phyloP scores from a whole-genome alignment of 768 basidiomycete species.

The Boletus sensibilis region DNA sequence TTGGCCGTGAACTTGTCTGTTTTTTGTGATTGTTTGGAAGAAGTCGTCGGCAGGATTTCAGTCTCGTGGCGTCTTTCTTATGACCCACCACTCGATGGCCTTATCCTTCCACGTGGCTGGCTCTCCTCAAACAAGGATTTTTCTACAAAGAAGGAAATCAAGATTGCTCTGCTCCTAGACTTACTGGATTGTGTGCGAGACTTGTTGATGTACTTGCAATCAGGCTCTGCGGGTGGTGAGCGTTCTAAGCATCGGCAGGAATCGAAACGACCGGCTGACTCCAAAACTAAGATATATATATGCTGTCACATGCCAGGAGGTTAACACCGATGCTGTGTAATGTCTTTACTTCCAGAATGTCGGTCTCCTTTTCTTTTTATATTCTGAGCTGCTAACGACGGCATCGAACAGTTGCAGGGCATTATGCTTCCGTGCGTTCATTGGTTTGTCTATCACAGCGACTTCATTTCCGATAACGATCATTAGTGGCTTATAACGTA shows the following conservation, averaged over 20 bases:
- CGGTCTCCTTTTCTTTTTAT: slow-evolving; percentile 19
- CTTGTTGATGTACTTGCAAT: slow-evolving; percentile 31
- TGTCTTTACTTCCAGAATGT: slow-evolving; percentile 51
- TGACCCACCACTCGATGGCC: slow-evolving; percentile 36
- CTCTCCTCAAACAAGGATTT: slow-evolving; percentile 27
- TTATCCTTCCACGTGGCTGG: slow-evolving; percentile 58
- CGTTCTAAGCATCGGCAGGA: background rate
- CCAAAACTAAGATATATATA: background rate
- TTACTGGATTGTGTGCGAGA: slow-evolving; percentile 21
- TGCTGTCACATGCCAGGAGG: slow-evolving; percentile 1
- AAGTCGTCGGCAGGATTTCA: slow-evolving; percentile 42
- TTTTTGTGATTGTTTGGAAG: slow-evolving; percentile 53
- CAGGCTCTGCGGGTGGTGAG: slow-evolving; percentile 28
- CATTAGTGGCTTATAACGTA: slow-evolving; percentile 27
- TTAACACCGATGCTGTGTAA: slow-evolving; percentile 24
- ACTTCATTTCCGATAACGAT: background rate
- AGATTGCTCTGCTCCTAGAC: background rate
- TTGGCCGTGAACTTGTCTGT: slow-evolving; percentile 44
- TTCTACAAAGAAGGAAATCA: slow-evolving; percentile 10
- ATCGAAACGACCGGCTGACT: background rate
- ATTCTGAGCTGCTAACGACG: background rate
- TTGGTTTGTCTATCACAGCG: background rate
- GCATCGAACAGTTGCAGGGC: slow-evolving; percentile 40
- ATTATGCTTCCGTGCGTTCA: slow-evolving; percentile 45
- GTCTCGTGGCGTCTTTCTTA: slow-evolving; percentile 33